A percentile compares a stretch with the other conserved stretches of the same genome.
phyloP scores from a whole-genome alignment of 805 yeast genomes.

The Schizosaccharomyces cryophilus region DNA sequence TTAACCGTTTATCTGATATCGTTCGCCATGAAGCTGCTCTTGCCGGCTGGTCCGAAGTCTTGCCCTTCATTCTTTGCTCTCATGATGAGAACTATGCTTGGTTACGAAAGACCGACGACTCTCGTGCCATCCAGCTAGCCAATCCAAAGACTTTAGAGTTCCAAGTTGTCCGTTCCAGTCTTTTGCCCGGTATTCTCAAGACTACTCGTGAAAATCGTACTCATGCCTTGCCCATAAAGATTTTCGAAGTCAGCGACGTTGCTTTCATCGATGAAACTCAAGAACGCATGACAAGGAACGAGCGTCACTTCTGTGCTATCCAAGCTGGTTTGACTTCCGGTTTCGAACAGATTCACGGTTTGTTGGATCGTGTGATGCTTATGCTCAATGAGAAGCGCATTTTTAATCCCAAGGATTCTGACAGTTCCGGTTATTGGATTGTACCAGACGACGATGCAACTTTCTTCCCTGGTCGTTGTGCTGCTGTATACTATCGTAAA shows the following conservation, averaged over 20 bases:
- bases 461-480: conserved; percentile 95
- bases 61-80: conserved; percentile 87
- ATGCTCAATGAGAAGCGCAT: conserved; percentile 35
- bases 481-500: conserved; percentile 52
- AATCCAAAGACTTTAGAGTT: conserved; percentile 93
- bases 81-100: conserved; percentile 90
- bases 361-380: conserved; percentile 84
- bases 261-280: conserved; percentile 55
- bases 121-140: conserved; percentile 68
- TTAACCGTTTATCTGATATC: conserved; percentile 77
- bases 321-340: conserved; percentile 89
- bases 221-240: conserved; percentile 81
- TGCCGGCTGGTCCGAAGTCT: conserved; percentile 85
- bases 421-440: conserved; percentile 28
- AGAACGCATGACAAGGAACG: conserved; percentile 78
- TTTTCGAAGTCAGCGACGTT: conserved; percentile 87
- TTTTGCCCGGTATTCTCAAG: conserved; percentile 82
- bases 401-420: conserved; percentile 34
- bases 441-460: conserved; percentile 21
- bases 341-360: conserved; percentile 82
- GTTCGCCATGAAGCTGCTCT: conserved; percentile 76
- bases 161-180: conserved; percentile 89
- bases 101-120: conserved; percentile 45
- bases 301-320: conserved; percentile 85
- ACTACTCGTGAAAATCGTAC: conserved; percentile 90